Base-by-base conservation (phyloP, 1,139 yeast species). In the Kluyveromyces sp. region DNA sequence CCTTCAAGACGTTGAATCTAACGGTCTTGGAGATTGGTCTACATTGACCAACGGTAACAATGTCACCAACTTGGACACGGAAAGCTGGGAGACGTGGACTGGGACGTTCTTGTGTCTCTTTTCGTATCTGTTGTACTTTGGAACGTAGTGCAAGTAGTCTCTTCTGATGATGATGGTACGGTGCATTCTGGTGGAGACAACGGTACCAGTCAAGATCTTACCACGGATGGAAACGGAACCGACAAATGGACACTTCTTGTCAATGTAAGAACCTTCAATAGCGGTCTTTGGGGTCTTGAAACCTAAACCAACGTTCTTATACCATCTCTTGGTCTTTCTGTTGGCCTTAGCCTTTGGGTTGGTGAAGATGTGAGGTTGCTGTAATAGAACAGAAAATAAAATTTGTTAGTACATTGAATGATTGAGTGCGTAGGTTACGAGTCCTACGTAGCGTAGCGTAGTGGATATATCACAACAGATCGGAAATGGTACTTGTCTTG, bases 321-420 rank as follows among this genome's bases (percentile, higher is more conserved):
- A 90, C 99, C 99, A 94, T 87, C 99, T 90, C 92, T 92, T 90
- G 84, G 96, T 85, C 80, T 90, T 85, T 79, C 87, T 88, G 89
- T 81, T 83, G 74, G 94, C 96, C 89, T 86, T 89, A 68, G 96
- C 84, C 88, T 94, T 94, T 83, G 97, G 89, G 94, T 94, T 92
- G 80, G 90, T 90, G 95, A 92, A 94, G 83, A 94, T 90, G 83
- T 94, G 98, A 73, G 97, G 97, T 87, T 92, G 98, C 97, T 86
- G 72, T 51, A 33, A 40, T 10, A 21, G 25, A 62, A 39, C 53
- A 38, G 44, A 28, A 46, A 8, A 30, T 7, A 8, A 30, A 30
- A 30, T 30, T 30, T 37, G 48, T 45, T 45, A 45, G 48, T 45
- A 45, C 15, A 10, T 29, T 21, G 42, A 15, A 21, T n/a, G 2